Base-by-base conservation (phyloP, 2,329 filamentous ascomycete genomes). In the Akanthomyces dipterigenus region DNA sequence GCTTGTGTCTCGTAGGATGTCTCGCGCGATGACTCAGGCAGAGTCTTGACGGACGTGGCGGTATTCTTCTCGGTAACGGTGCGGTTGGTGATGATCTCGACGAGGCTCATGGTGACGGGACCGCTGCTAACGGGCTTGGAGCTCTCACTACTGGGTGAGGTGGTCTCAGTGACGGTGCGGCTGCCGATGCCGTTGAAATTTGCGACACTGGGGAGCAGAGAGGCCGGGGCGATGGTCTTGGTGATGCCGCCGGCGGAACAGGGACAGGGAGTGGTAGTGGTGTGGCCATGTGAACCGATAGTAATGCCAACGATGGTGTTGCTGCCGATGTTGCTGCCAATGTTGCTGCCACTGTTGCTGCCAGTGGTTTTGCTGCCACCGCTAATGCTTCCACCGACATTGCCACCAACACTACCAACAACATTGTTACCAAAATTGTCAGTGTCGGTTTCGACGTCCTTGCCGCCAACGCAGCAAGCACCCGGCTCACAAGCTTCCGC, bases 401-500 rank as follows among this genome's bases (percentile, higher is more conserved):
- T 26, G 18, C 12, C 8, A 34, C 12, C 43, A 11, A 7, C 31
- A 2, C 12, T 14, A 34, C 12, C 43, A 11, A 7, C 31, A 2
- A 43, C 5, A 54, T 36, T 26, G 18, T 22, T 24, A 24, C 38
- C 42, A 11, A 14, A 11, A 7, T 48, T 7, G 46, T 18, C 43
- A 18, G 28, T 48, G 6, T 61, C n/a, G 28, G 20, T 48, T 6
- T 28, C 14, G 40, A 42, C 18, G 16, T 42, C 50, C 24, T 38
- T 18, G 20, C 57, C 26, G 20, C 20, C 20, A 4, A 62, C 22
- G 26, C 55, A 62, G 55, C 55, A 62, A 5, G 55, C 54, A 14
- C 60, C 55, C 12, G 54, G 45, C 12, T 31, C 22, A 31, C 60
- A 62, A 8, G 60, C 60, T 42, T 42, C n/a, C n/a, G n/a, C 46